Conservation (phyloP, 2,329 filamentous ascomycete species). For the Exophiala dermatitidis region DNA sequence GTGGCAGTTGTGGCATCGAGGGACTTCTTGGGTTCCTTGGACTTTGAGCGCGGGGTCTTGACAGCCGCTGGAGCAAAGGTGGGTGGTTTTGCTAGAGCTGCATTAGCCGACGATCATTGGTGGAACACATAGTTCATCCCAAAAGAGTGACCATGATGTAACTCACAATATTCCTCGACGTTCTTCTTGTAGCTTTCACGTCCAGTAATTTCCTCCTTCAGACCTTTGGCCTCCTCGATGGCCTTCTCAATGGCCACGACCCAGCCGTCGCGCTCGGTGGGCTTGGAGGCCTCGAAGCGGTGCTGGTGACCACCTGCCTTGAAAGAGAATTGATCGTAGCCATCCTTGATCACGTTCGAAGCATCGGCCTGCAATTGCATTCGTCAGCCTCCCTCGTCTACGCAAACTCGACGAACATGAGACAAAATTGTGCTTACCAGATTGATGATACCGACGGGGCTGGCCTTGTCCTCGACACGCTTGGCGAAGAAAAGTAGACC, state of each 20-base stretch:
- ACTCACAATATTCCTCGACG: conserved; percentile 62
- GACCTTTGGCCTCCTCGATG: conserved; percentile 75
- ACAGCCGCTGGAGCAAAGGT: conserved; percentile 33
- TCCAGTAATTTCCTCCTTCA: conserved; percentile 64
- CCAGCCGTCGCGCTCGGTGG: conserved; percentile 86
- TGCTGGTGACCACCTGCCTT: conserved; percentile 84
- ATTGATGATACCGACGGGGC: conserved; percentile 74
- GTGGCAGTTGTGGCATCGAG: conserved; percentile 21
- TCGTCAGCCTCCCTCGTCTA: conserved; percentile 26
- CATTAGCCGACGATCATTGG: conserved; percentile 26
- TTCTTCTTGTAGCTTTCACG: conserved; percentile 84
- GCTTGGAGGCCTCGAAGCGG: conserved; percentile 72
- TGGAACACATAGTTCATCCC: conserved; percentile 2
- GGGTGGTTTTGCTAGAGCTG: conserved; percentile 38
- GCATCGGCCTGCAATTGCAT: conserved; percentile 49
- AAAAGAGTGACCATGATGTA: conserved; percentile 8
- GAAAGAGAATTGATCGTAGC: conserved; percentile 76
- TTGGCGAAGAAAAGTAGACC: conserved; percentile 88
- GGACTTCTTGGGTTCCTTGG: conserved; percentile 32
- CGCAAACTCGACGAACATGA: not conserved
- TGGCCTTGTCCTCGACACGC: conserved; percentile 71
- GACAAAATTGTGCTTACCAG: conserved; percentile 60
- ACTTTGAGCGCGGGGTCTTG: conserved; percentile 30
- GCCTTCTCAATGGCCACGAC: conserved; percentile 74
- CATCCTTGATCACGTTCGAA: conserved; percentile 67